Evolutionary conservation across 768 basidiomycete genomes (phyloP).

Genomic region (Pisolithus tinctorius): DNA sequence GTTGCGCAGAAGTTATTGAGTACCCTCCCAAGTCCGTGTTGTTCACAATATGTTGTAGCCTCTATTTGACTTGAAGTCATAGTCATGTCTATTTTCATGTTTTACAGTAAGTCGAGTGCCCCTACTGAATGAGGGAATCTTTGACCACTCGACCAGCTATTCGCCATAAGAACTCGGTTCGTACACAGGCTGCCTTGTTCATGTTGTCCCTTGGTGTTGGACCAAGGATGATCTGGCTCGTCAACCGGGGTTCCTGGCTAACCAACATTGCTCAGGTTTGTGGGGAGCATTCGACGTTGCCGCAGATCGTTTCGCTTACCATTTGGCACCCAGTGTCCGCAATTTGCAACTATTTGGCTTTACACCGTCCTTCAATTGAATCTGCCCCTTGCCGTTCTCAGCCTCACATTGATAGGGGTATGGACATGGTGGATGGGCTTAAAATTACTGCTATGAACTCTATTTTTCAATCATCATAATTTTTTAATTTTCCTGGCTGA

Average conservation of each 20-base stretch:
- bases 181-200: constrained; percentile 54
- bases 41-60: background rate
- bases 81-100: constrained; percentile 74
- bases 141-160: constrained; percentile 33
- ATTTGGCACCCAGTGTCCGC: constrained; percentile 49
- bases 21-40: constrained; percentile 64
- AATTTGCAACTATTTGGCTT: constrained; percentile 73
- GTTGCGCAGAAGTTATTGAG: constrained; percentile 53
- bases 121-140: background rate
- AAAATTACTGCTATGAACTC: constrained; percentile 33
- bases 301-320: background rate
- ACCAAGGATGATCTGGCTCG: constrained; percentile 60
- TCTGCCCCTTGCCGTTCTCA: constrained; percentile 52
- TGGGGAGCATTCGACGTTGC: background rate
- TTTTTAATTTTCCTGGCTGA: background rate
- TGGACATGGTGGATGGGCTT: constrained; percentile 62
- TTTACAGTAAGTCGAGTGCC: constrained; percentile 50
- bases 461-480: too few relatives aligned
- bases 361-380: constrained; percentile 68
- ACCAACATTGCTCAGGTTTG: constrained; percentile 70
- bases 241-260: constrained; percentile 65
- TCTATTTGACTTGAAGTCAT: constrained; percentile 2
- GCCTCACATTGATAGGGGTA: constrained; percentile 43
- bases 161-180: constrained; percentile 51
- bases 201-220: constrained; percentile 51